Conservation (phyloP, 2,329 filamentous ascomycete species). For the Penicillium rolfsii region DNA sequence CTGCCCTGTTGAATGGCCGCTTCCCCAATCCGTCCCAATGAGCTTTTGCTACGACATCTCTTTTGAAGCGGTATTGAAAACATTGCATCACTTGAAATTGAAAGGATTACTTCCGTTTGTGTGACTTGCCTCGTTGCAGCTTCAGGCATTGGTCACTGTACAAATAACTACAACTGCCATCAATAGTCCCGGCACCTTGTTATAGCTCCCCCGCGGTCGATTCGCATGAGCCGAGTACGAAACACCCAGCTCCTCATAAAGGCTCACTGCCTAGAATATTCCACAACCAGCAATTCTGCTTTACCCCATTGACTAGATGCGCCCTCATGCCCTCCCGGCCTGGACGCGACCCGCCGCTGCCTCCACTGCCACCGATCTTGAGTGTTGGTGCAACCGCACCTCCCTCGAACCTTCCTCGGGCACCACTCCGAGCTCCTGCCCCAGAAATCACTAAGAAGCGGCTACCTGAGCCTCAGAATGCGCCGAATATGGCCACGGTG, state of each 20-base stretch:
- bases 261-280: conserved; percentile 6
- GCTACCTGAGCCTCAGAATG: conserved; percentile 32
- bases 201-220: conserved; percentile 22
- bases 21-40: conserved; percentile 32
- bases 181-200: conserved; percentile 4
- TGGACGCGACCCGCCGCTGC: conserved; percentile 37
- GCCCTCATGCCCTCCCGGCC: conserved; percentile 45
- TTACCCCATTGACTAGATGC: conserved; percentile 24
- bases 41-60: conserved; percentile 17
- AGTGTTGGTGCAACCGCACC: conserved; percentile 25
- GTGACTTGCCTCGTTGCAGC: not conserved
- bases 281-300: not conserved
- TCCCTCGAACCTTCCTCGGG: conserved; percentile 25
- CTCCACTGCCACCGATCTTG: conserved; percentile 28
- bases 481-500: conserved; percentile 27
- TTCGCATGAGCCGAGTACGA: conserved; percentile 23
- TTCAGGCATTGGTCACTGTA: not conserved
- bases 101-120: not conserved
- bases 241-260: conserved; percentile 18
- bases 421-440: conserved; percentile 20
- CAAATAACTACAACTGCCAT: conserved; percentile 13
- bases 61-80: not conserved
- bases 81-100: not conserved
- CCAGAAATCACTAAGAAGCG: conserved; percentile 27
- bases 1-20: conserved; percentile 16